phyloP scores from a whole-genome alignment of 805 yeast genomes.

The Pichia paraexigua region DNA sequence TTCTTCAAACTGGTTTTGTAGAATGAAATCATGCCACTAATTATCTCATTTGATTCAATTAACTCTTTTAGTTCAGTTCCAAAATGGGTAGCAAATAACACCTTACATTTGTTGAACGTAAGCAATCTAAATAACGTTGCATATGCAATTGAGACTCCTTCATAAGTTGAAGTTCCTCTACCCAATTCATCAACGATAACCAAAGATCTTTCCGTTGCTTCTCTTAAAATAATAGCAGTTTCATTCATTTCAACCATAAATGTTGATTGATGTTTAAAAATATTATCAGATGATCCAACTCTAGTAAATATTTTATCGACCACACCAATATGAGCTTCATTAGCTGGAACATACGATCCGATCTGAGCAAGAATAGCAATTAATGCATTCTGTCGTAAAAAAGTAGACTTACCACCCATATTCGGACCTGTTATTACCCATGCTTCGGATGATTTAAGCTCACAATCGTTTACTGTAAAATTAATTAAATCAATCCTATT shows the following conservation, averaged over 20 bases:
- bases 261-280: conserved; percentile 72
- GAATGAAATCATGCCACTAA: conserved; percentile 19
- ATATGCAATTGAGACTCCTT: conserved; percentile 80
- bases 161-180: conserved; percentile 78
- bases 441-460: conserved; percentile 24
- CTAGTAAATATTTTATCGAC: conserved; percentile 77
- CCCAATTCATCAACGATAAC: conserved; percentile 86
- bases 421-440: conserved; percentile 85
- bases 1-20: conserved; percentile 21
- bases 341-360: conserved; percentile 69
- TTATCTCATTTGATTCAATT: conserved; percentile 25
- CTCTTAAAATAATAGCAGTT: conserved; percentile 58
- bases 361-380: conserved; percentile 64
- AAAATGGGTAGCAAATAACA: conserved; percentile 89
- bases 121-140: conserved; percentile 58
- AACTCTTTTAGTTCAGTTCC: conserved; percentile 45
- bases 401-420: conserved; percentile 81
- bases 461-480: conserved; percentile 43
- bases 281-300: conserved; percentile 79
- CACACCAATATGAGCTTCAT: conserved; percentile 53
- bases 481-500: conserved; percentile 28
- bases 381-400: conserved; percentile 64
- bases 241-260: conserved; percentile 93
- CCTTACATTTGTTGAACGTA: conserved; percentile 50
- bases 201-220: conserved; percentile 59